These are phyloP conservation scores for Ceratobasidium sp. DNA, from an alignment of 1,284 basidiomycete genomes.

Conservation along the genomic window DNA sequence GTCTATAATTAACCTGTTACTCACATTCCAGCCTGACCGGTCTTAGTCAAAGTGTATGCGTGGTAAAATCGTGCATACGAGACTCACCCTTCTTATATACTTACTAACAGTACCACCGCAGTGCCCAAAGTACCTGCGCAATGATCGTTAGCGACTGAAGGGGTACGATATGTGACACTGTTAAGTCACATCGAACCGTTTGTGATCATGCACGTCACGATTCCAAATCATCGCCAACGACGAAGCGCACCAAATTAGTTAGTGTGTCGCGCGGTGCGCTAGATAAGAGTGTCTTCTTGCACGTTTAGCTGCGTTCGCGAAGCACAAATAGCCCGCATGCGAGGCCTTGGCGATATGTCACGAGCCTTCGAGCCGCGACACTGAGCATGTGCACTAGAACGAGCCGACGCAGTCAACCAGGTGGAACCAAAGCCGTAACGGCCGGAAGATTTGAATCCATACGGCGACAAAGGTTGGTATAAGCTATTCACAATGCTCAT, in stretches of 20 bases:
- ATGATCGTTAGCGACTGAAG: background rate
- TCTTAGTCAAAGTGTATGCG: background rate
- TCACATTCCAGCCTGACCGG: background rate
- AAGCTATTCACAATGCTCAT: background rate
- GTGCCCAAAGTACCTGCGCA: constrained; percentile 23
- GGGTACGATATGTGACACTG: constrained; percentile 5
- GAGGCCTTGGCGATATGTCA: constrained; percentile 36
- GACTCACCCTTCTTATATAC: background rate
- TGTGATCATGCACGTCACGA: constrained; percentile 12
- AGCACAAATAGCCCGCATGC: constrained; percentile 24
- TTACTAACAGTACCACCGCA: constrained; percentile 17
- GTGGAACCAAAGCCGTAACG: constrained; percentile 14
- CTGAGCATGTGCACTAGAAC: constrained; percentile 31
- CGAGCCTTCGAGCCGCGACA: constrained; percentile 17
- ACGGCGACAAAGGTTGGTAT: constrained; percentile 10
- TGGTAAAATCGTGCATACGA: background rate
- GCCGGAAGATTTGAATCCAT: background rate
- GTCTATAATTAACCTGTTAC: background rate
- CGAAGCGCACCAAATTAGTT: constrained; percentile 10
- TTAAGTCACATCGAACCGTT: background rate
- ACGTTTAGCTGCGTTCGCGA: constrained; percentile 28
- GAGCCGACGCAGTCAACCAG: constrained; percentile 10
- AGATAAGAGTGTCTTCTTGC: constrained; percentile 33
- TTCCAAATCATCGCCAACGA: constrained; percentile 18
- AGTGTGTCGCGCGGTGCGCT: constrained; percentile 28